Base-by-base conservation (phyloP, 805 yeast genomes). In the Pichia deserticola region DNA sequence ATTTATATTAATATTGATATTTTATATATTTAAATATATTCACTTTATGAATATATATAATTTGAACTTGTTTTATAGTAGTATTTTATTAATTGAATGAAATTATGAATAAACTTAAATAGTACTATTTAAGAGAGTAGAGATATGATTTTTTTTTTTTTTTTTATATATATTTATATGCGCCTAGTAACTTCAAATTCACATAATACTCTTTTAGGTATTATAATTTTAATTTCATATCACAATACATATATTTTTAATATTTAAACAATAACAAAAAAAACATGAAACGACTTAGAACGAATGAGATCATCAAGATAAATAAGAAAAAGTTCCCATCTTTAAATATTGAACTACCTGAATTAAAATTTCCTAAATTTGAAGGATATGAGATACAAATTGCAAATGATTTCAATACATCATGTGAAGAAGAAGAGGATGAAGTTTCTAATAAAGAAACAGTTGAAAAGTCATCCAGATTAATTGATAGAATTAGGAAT, bases 351-450 rank as follows among this genome's bases (percentile, higher is more conserved):
- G 15, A 25, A 25, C 5, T 40, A 10, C 33, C 32, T 1, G 34
- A 15, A 5, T 27, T 42, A 15, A 15, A 42, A 6, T 41, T 38
- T 7, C 44, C 49, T 7, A 7, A 20, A 10, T 60, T 61, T 37
- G 50, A 51, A 5, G 58, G 57, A 2, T 59, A 50, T 29, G 44
- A 28, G 1, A 46, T 62, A 4, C 34, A 57, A 25, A 64, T 62
- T 40, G 61, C 65, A 3, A 57, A 62, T 4, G 60, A 60, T 36
- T 60, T 60, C 36, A 50, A 45, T 13, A 47, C 62, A 6, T 58
- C 64, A 9, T 56, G 49, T 20, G 62, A 57, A 36, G 62, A 60
- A 36, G 45, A 36, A 9, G 51, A 44, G 3, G 8, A 37, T 5
- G 35, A 36, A 5, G 27, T 30, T 28, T 25, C 7, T 9, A 46